A percentile compares a stretch with the other conserved stretches of the same genome.
Evolutionary conservation across 306 rosid genomes (phyloP).

Genomic region (Medicago ruthenica): DNA sequence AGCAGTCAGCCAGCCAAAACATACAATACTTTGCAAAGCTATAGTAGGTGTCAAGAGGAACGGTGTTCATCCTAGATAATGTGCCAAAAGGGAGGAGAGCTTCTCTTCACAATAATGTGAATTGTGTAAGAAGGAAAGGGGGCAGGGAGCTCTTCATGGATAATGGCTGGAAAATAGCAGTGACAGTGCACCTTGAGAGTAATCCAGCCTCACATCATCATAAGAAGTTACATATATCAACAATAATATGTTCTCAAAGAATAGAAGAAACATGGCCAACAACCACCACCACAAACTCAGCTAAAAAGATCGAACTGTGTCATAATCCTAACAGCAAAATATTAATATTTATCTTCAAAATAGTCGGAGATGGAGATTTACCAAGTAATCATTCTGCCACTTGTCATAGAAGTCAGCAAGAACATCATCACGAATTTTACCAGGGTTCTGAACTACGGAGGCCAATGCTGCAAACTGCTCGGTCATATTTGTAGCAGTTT

Average conservation of each 20-base stretch:
- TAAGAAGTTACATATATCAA: not conserved
- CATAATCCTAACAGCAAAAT: not conserved
- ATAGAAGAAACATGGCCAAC: slow-evolving; percentile 7
- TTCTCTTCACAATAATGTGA: slow-evolving; percentile 6
- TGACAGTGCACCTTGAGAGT: no score
- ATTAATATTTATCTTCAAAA: slow-evolving; percentile 37
- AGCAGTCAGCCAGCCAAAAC: slow-evolving; percentile 18
- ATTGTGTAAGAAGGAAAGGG: not conserved
- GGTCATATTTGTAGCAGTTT: slow-evolving; percentile 92
- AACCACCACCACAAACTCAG: not conserved
- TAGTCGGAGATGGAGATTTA: slow-evolving; percentile 39
- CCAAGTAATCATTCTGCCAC: slow-evolving; percentile 96
- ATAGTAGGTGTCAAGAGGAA: slow-evolving; percentile 24
- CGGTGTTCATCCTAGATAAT: not conserved
- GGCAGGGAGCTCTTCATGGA: slow-evolving; percentile 2
- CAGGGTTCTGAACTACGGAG: slow-evolving; percentile 86
- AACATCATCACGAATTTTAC: slow-evolving; percentile 81
- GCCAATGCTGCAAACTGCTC: slow-evolving; percentile 96
- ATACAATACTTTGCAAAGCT: slow-evolving; percentile 2
- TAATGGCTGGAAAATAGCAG: not conserved
- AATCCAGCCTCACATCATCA: no score
- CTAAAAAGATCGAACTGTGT: not conserved
- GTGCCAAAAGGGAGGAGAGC: not conserved
- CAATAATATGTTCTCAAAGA: slow-evolving; percentile 1
- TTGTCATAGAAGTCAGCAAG: slow-evolving; percentile 83